phyloP scores from a whole-genome alignment of 2,329 filamentous ascomycete genomes.

The Pseudogymnoascus sp. region DNA sequence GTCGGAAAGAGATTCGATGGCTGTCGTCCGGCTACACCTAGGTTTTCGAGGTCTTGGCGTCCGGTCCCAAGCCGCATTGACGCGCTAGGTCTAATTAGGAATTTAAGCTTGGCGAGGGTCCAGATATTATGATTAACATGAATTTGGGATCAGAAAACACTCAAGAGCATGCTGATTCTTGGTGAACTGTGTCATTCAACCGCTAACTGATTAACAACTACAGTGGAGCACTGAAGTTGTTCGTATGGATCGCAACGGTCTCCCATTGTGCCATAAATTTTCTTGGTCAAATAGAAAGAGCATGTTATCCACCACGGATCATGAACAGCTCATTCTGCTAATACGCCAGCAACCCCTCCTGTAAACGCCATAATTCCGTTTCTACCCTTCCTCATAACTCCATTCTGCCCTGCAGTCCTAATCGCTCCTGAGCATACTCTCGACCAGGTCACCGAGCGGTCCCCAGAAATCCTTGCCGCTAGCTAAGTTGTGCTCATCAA shows the following conservation, averaged over 20 bases:
- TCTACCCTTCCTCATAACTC: slow-evolving; percentile 13
- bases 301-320: background rate
- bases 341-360: background rate
- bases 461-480: slow-evolving; percentile 97
- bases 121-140: background rate
- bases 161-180: background rate
- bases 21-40: slow-evolving; percentile 10
- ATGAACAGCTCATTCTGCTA: slow-evolving; percentile 3
- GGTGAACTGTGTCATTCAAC: background rate
- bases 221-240: background rate
- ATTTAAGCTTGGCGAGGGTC: background rate
- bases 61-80: slow-evolving; percentile 4
- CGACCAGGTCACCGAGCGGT: slow-evolving; percentile 86
- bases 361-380: slow-evolving; percentile 23
- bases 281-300: background rate
- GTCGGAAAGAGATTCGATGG: slow-evolving; percentile 10
- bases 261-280: background rate
- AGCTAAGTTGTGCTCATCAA: slow-evolving; percentile 89
- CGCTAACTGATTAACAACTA: background rate
- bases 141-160: background rate
- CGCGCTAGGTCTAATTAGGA: background rate
- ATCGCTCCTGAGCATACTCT: slow-evolving; percentile 95
- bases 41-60: slow-evolving; percentile 13
- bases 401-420: slow-evolving; percentile 16
- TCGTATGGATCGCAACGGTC: background rate